Evolutionary conservation across 1,284 basidiomycete species (phyloP).

Genomic region (Macrocystidia cucumis): DNA sequence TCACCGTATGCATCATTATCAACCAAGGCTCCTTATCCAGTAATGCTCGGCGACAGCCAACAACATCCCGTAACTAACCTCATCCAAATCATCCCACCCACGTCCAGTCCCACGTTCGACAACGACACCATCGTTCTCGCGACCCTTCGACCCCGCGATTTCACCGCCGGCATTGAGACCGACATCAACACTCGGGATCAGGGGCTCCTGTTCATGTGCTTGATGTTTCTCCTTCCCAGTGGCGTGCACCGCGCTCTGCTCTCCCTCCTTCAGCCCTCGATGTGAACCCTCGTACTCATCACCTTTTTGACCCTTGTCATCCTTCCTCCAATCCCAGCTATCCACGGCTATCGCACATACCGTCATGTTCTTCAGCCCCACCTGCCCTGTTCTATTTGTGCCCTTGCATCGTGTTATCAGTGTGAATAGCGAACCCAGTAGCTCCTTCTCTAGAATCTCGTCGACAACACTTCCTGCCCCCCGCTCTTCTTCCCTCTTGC

Average conservation of each 20-base stretch:
- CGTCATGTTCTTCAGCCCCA: no score
- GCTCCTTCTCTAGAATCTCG: constrained; percentile 9
- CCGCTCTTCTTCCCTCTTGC: constrained; percentile 3
- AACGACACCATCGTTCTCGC: background rate
- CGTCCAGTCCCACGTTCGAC: constrained; percentile 5
- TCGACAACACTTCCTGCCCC: constrained; percentile 1
- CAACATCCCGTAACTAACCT: constrained; percentile 39
- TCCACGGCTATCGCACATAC: background rate
- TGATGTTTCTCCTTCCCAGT: background rate
- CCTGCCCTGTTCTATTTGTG: no score
- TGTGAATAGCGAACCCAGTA: constrained; percentile 8
- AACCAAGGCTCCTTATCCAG: constrained; percentile 23
- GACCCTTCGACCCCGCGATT: background rate
- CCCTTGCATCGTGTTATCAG: constrained; percentile 12
- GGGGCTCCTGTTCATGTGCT: background rate
- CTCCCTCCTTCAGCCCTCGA: background rate
- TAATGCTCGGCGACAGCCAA: constrained; percentile 39
- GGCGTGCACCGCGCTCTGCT: background rate
- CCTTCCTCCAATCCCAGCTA: background rate
- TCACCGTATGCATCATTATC: no score
- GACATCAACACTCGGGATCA: background rate
- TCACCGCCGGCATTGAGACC: background rate
- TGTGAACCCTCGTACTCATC: background rate
- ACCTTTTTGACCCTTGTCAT: background rate
- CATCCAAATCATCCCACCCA: constrained; percentile 22